A percentile compares a stretch with the other conserved stretches of the same genome.
These are phyloP conservation scores for Diaporthe capsici DNA, from an alignment of 2,329 filamentous ascomycete species.

Conservation along the genomic window DNA sequence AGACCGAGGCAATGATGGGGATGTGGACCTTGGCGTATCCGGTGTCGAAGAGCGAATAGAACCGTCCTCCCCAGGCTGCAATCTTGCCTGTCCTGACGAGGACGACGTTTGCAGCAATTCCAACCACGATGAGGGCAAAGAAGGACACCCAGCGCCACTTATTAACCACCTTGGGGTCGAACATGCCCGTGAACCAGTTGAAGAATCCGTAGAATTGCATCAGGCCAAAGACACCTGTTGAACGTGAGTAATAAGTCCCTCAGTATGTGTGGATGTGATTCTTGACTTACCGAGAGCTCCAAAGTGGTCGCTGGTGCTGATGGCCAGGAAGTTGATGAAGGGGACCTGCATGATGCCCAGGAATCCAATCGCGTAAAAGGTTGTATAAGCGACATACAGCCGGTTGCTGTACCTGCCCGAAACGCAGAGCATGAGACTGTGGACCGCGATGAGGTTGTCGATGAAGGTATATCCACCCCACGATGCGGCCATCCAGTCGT, in stretches of 20 bases:
- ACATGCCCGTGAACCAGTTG: slow-evolving; percentile 88
- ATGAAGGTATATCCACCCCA: slow-evolving; percentile 99
- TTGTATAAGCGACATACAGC: slow-evolving; percentile 96
- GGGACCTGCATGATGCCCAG: slow-evolving; percentile 99
- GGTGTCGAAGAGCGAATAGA: slow-evolving; percentile 99
- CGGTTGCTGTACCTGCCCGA: slow-evolving; percentile 97
- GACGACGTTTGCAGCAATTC: slow-evolving; percentile 84
- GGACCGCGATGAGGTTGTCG: slow-evolving; percentile 94
- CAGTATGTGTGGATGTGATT: not conserved
- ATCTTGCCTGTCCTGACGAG: slow-evolving; percentile 90
- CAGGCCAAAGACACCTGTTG: slow-evolving; percentile 89
- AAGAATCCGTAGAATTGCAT: slow-evolving; percentile 94
- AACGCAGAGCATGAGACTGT: slow-evolving; percentile 92
- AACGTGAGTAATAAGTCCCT: slow-evolving; percentile 42
- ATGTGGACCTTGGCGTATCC: slow-evolving; percentile 99
- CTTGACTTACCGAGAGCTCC: slow-evolving; percentile 82
- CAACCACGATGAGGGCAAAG: slow-evolving; percentile 79
- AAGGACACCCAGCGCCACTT: slow-evolving; percentile 86
- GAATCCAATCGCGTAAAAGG: slow-evolving; percentile 97
- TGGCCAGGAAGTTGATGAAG: slow-evolving; percentile 96
- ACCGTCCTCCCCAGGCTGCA: slow-evolving; percentile 97
- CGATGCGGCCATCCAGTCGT: slow-evolving; percentile 99
- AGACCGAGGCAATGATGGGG: slow-evolving; percentile 99
- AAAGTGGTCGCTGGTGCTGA: slow-evolving; percentile 99
- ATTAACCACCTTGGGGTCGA: slow-evolving; percentile 94